Percentiles rank a stretch among this genome's conserved stretches.
These are phyloP conservation scores for Lachancea meyersii DNA, from an alignment of 805 yeast genomes.

Conservation along the genomic window DNA sequence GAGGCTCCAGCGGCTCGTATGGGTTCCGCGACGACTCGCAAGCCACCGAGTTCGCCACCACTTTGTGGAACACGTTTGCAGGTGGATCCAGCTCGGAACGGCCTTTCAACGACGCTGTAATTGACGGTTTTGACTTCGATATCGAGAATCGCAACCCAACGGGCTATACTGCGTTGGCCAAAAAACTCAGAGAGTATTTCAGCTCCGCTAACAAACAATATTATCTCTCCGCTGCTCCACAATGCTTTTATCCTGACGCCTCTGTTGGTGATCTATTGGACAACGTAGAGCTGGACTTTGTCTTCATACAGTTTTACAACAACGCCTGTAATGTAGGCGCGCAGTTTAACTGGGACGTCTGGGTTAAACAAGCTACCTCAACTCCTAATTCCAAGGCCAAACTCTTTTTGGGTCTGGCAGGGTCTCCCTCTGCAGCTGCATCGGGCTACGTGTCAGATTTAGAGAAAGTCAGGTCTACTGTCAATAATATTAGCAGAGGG, in stretches of 20 bases:
- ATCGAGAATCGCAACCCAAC: slow-evolving; percentile 57
- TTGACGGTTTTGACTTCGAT: slow-evolving; percentile 94
- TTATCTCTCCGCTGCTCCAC: slow-evolving; percentile 87
- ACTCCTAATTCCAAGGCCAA: slow-evolving; percentile 67
- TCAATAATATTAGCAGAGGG: slow-evolving; percentile 68
- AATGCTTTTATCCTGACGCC: slow-evolving; percentile 83
- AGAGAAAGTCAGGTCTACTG: slow-evolving; percentile 35
- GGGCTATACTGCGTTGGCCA: slow-evolving; percentile 62
- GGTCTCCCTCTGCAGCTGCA: slow-evolving; percentile 52
- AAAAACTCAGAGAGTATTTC: slow-evolving; percentile 45
- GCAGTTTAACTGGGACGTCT: slow-evolving; percentile 63
- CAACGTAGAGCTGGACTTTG: slow-evolving; percentile 63
- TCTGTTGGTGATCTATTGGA: slow-evolving; percentile 52
- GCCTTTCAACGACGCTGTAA: slow-evolving; percentile 64
- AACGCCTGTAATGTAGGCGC: slow-evolving; percentile 59
- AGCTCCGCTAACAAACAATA: slow-evolving; percentile 51
- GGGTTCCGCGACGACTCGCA: slow-evolving; percentile 81
- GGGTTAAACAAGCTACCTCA: slow-evolving; percentile 57
- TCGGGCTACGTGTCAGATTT: slow-evolving; percentile 53
- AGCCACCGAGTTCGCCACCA: slow-evolving; percentile 55
- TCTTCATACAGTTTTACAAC: slow-evolving; percentile 86
- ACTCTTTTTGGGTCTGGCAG: slow-evolving; percentile 72
- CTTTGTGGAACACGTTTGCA: slow-evolving; percentile 59
- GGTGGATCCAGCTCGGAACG: slow-evolving; percentile 52
- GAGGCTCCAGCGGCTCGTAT: slow-evolving; percentile 73